Evolutionary conservation across 2,329 filamentous ascomycete genomes (phyloP), one percentile per base, ranked within the genome.

Genomic region (Byssochlamys sp.): DNA sequence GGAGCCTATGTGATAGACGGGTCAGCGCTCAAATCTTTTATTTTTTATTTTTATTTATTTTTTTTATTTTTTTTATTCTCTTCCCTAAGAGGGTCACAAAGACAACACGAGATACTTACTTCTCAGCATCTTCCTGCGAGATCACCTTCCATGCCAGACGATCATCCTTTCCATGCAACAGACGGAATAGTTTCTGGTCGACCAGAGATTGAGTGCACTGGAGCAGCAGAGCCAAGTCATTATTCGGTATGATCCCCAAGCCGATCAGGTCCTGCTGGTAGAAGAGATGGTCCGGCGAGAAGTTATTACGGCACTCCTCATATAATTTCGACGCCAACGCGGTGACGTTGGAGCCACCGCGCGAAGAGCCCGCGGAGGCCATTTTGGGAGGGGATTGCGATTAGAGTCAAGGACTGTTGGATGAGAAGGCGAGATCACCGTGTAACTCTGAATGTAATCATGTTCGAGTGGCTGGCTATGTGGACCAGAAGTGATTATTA

Each of bases 81-180:
- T 14, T 45, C 2, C 6, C n/a, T 5, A n/a, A n/a, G 19, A 6
- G 19, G 4, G 9, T 9, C n/a, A 24, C 2, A 0, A 5, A 45
- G 9, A 45, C 9, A 48, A 52, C 39, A 48, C 27, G 9, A 26
- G 52, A 19, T 52, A 52, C 69, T 55, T 74, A 79, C 76, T 78
- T 79, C 67, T 75, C 73, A 59, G 77, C 77, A 68, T 78, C 76
- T 59, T 77, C 76, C 56, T 73, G 70, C 45, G 74, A 71, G 59
- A 79, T 75, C 48, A 79, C 66, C 64, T 77, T 77, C 77, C 77
- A 80, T 45, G 73, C 75, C 48, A 77, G 66, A 45, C 71, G 69
- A 61, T 75, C 72, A 61, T 75, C 75, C 61, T 71, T 71, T 45
- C 67, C 71, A 56, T 77, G 71, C 55, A 77, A 72, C 10, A 78